Evolutionary conservation across 768 basidiomycete genomes (phyloP), one percentile per base, ranked within the genome.

Genomic region (Trametes cubensis): DNA sequence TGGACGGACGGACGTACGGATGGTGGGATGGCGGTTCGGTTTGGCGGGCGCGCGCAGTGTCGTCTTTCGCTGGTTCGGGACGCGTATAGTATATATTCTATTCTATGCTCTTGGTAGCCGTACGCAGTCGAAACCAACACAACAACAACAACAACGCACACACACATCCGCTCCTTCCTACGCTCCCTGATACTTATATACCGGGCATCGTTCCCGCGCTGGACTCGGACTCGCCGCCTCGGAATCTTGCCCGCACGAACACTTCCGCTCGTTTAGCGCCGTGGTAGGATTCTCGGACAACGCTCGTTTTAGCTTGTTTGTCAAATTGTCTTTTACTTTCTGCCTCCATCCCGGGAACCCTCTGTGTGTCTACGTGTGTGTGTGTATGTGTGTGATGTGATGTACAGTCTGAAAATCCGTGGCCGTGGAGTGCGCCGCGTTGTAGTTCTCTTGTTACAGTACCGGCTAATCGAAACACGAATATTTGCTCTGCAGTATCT

Each of bases 21-120:
- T 26, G 48, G 45, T 23, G 45, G 6, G 5, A 5, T 34, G 34
- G 34, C 34, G 34, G 34, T 34, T 49, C 25, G 20, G 39, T 52
- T 25, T 18, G 28, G 51, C 15, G 25, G 21, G 41, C 26, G 34
- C 26, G 34, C n/a, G 39, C 40, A 40, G 39, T 50, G 14, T 42
- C 53, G 53, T 61, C 46, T 26, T 41, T 41, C 47, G 62, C 62
- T 63, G 56, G 62, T 49, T 50, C 62, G 50, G 52, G 58, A 55
- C 58, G 61, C 53, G 50, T 62, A 58, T 60, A 47, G 65, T 63
- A 57, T 51, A 59, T 52, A 59, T 44, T 51, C 26, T 59, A 60
- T 52, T 34, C 21, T 48, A 41, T 44, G 39, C 49, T 40, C 49
- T 51, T 23, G 58, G 40, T 45, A 51, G 49, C 49, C 40, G 8